phyloP scores from a whole-genome alignment of 1,284 basidiomycete species.

The Amylostereum areolatum region DNA sequence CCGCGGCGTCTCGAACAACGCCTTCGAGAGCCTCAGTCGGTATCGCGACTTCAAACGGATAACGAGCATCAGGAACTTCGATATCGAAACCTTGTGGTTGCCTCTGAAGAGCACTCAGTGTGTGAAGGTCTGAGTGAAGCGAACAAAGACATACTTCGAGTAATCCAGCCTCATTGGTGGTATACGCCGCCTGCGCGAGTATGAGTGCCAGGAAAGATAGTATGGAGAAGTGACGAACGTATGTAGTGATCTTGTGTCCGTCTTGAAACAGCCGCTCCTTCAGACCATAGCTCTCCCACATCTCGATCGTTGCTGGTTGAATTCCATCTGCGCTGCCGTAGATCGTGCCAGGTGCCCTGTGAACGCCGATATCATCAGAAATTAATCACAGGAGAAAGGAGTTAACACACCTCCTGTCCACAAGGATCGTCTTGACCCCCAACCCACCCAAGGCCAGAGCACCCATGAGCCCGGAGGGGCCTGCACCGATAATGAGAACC shows the following conservation, averaged over 20 bases:
- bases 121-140: too few relatives aligned
- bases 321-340: neutral
- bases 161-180: too few relatives aligned
- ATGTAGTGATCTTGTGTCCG: neutral
- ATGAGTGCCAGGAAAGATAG: too few relatives aligned
- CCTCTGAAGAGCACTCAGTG: neutral
- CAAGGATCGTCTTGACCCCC: neutral
- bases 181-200: too few relatives aligned
- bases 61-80: slow-evolving; percentile 1
- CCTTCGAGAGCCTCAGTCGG: slow-evolving; percentile 9
- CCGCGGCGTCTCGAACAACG: slow-evolving; percentile 1
- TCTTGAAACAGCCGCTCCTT: neutral
- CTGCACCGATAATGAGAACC: neutral
- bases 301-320: neutral
- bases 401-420: neutral
- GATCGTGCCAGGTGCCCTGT: neutral
- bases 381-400: neutral
- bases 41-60: slow-evolving; percentile 4
- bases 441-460: neutral
- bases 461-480: neutral
- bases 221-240: neutral
- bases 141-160: too few relatives aligned
- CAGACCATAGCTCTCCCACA: neutral
- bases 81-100: neutral
- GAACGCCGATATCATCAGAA: neutral